Evolutionary conservation across 768 basidiomycete species (phyloP).

Genomic region (Russula sp.): DNA sequence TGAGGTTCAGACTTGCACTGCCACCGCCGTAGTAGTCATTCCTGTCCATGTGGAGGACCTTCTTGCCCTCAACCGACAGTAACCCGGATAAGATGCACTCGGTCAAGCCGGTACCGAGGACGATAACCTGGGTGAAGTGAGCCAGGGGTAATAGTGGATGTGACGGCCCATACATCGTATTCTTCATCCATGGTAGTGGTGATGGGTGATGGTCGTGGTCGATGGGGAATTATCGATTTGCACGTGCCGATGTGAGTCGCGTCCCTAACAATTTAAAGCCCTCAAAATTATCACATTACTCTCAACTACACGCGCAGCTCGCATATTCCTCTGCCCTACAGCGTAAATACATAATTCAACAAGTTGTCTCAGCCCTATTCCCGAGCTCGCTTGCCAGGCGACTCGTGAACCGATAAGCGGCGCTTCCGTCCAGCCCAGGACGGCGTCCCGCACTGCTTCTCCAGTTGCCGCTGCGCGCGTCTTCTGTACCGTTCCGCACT

Average conservation of each 20-base stretch:
- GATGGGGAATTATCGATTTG: constrained; percentile 16
- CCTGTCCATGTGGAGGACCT: constrained; percentile 97
- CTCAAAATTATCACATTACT: constrained; percentile 1
- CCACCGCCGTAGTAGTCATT: constrained; percentile 99
- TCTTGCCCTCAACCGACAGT: constrained; percentile 99
- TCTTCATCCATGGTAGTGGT: constrained; percentile 86
- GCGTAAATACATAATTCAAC: constrained; percentile 4
- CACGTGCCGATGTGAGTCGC: constrained; percentile 11
- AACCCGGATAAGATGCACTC: constrained; percentile 98
- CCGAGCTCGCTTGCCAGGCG: constrained; percentile 13
- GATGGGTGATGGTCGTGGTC: constrained; percentile 28
- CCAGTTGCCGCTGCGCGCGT: constrained; percentile 12
- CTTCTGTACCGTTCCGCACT: constrained; percentile 29
- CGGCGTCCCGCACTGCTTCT: constrained; percentile 25
- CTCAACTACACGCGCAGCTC: neutral
- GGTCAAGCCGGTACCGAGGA: constrained; percentile 94
- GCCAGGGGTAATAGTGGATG: neutral
- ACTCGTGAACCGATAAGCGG: neutral
- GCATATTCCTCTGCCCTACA: neutral
- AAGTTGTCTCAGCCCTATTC: neutral
- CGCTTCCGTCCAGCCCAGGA: constrained; percentile 26
- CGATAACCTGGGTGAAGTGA: constrained; percentile 56
- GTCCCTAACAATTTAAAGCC: neutral
- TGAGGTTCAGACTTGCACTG: constrained; percentile 93
- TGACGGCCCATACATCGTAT: constrained; percentile 68